Percentiles rank a stretch among this genome's conserved stretches.
phyloP scores from a whole-genome alignment of 306 rosid species.

The Ceratonia siliqua region DNA sequence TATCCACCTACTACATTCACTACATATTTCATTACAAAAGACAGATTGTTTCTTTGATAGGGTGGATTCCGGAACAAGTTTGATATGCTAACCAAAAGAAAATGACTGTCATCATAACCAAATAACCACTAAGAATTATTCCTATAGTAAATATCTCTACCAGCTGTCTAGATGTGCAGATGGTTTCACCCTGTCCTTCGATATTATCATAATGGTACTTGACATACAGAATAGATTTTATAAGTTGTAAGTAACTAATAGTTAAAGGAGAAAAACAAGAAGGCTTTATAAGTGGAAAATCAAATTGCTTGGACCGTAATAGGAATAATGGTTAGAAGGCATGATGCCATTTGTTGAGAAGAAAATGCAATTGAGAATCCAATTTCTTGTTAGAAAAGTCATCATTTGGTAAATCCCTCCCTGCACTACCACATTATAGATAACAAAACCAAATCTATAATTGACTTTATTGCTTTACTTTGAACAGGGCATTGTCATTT shows the following conservation, averaged over 20 bases:
- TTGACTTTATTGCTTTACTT: neutral
- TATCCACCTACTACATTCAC: no score
- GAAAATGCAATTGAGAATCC: neutral
- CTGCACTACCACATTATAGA: neutral
- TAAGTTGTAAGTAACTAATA: no score
- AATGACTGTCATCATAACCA: conserved; percentile 84
- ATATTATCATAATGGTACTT: conserved; percentile 86
- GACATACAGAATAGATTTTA: conserved; percentile 9
- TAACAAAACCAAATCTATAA: neutral
- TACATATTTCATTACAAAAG: no score
- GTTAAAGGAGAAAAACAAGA: no score
- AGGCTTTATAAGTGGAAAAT: conserved; percentile 56
- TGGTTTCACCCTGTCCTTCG: conserved; percentile 83
- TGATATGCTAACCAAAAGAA: conserved; percentile 78
- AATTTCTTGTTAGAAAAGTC: neutral
- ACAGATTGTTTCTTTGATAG: no score
- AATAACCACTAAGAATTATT: conserved; percentile 67
- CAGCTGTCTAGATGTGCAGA: conserved; percentile 84
- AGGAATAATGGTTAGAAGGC: neutral
- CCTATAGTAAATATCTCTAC: conserved; percentile 79
- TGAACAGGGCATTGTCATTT: neutral
- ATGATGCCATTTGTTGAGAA: neutral
- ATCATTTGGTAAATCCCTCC: neutral
- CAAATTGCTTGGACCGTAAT: conserved; percentile 64
- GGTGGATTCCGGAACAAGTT: neutral